Conservation (phyloP, 2,329 filamentous ascomycete species). For the Cyphellophora attinorum region DNA sequence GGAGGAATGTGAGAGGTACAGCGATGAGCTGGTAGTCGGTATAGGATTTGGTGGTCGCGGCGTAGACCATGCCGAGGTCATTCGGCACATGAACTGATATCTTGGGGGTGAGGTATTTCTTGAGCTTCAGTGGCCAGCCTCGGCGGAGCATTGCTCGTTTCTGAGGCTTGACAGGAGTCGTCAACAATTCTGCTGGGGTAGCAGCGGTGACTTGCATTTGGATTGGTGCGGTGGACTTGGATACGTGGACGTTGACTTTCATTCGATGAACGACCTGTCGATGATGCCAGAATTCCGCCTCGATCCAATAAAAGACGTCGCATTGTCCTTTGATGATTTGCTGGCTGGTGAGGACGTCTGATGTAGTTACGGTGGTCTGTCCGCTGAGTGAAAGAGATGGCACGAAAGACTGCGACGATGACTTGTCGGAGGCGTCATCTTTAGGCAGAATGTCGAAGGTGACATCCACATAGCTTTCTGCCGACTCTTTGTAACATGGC, state of each 20-base stretch:
- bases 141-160: slow-evolving; percentile 2
- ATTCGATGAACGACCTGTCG: slow-evolving; percentile 8
- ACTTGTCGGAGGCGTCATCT: neutral
- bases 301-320: slow-evolving; percentile 12
- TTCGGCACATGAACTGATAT: slow-evolving; percentile 9
- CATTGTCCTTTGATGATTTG: slow-evolving; percentile 12
- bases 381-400: slow-evolving; percentile 11
- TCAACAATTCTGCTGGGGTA: slow-evolving; percentile 1
- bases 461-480: neutral
- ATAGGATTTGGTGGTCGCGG: slow-evolving; percentile 6
- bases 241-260: slow-evolving; percentile 11
- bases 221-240: slow-evolving; percentile 8
- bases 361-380: slow-evolving; percentile 11
- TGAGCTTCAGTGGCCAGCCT: neutral
- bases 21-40: slow-evolving; percentile 10
- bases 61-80: slow-evolving; percentile 8
- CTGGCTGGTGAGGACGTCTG: slow-evolving; percentile 9
- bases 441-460: neutral
- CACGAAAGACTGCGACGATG: slow-evolving; percentile 3
- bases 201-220: slow-evolving; percentile 7
- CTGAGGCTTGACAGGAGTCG: slow-evolving; percentile 9
- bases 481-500: too few species aligned
- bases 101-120: slow-evolving; percentile 5
- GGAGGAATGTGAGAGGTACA: slow-evolving; percentile 9
- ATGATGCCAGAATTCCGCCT: slow-evolving; percentile 9